phyloP scores from a whole-genome alignment of 1,139 yeast species.

The Geotrichum siamense region DNA sequence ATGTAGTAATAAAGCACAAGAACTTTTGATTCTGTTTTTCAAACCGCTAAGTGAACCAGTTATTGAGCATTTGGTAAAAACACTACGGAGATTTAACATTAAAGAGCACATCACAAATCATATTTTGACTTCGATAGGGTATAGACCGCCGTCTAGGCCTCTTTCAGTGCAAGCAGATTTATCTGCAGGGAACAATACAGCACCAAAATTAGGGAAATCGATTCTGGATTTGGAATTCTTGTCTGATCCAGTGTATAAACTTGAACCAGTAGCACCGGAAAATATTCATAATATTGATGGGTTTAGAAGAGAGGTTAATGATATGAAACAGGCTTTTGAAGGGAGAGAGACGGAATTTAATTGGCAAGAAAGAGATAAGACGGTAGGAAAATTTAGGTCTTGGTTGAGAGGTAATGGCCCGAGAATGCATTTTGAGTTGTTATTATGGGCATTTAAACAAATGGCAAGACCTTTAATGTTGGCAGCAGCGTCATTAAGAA shows the following conservation, averaged over 20 bases:
- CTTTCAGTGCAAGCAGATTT: neutral
- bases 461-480: slow-evolving; percentile 60
- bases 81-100: slow-evolving; percentile 37
- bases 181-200: neutral
- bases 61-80: slow-evolving; percentile 45
- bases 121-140: slow-evolving; percentile 17
- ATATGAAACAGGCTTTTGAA: slow-evolving; percentile 43
- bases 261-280: slow-evolving; percentile 25
- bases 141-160: slow-evolving; percentile 4
- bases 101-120: slow-evolving; percentile 6
- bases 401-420: slow-evolving; percentile 53
- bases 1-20: slow-evolving; percentile 20
- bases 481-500: slow-evolving; percentile 66
- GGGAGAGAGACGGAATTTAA: slow-evolving; percentile 84
- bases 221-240: slow-evolving; percentile 23
- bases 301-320: slow-evolving; percentile 36
- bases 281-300: slow-evolving; percentile 32
- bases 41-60: slow-evolving; percentile 38
- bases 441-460: slow-evolving; percentile 40
- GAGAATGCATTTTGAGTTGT: slow-evolving; percentile 38
- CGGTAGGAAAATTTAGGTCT: slow-evolving; percentile 50
- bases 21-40: slow-evolving; percentile 40
- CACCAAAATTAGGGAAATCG: slow-evolving; percentile 8
- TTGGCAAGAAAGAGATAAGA: slow-evolving; percentile 70
- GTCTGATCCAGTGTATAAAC: slow-evolving; percentile 27